phyloP scores from a whole-genome alignment of 1,284 basidiomycete genomes.

The Pterulicium gracile region DNA sequence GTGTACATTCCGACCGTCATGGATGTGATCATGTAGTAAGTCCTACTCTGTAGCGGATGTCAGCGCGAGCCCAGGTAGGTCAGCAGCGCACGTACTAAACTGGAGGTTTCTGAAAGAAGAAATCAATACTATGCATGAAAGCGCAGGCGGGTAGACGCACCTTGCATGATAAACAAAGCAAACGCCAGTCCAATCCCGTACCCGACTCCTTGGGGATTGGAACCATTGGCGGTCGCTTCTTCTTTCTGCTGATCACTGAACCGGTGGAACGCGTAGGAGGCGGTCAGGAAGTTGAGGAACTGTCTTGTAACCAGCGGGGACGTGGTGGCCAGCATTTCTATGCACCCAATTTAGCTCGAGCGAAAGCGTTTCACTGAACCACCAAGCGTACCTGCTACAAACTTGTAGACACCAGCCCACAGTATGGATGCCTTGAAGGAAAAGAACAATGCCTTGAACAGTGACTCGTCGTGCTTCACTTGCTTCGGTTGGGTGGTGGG shows the following conservation, averaged over 20 bases:
- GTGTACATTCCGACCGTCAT: conserved; percentile 42
- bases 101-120: conserved; percentile 30
- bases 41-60: conserved; percentile 25
- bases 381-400: conserved; percentile 38
- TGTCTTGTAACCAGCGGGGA: conserved; percentile 54
- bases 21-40: conserved; percentile 38
- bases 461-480: conserved; percentile 38
- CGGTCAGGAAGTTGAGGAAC: conserved; percentile 52
- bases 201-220: conserved; percentile 37
- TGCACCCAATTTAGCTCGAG: not conserved
- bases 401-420: conserved; percentile 41
- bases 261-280: conserved; percentile 37
- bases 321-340: conserved; percentile 48
- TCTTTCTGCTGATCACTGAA: conserved; percentile 26
- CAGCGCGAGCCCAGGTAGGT: not conserved
- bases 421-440: conserved; percentile 48
- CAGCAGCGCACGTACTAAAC: conserved; percentile 27
- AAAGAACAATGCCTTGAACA: conserved; percentile 46
- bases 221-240: conserved; percentile 13
- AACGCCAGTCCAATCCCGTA: conserved; percentile 49
- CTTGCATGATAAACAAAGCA: conserved; percentile 63
- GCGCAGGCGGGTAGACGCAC: conserved; percentile 16
- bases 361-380: not conserved
- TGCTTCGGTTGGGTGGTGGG: conserved; percentile 8
- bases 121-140: not conserved